Conservation (phyloP, 2,329 filamentous ascomycete species). For the Arthrobotrys pseudoclavata region DNA sequence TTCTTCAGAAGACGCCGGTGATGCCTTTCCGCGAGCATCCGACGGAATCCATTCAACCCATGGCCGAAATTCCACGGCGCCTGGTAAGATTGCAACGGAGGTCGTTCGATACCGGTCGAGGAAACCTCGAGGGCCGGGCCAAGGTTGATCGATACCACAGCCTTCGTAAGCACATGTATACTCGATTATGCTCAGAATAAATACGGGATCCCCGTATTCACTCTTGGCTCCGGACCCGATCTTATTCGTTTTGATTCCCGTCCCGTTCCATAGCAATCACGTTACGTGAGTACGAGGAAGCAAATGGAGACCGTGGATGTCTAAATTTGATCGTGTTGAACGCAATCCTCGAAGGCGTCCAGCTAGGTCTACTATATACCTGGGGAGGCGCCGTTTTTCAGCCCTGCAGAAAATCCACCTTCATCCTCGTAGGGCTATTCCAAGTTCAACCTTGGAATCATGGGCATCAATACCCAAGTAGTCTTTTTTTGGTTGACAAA, state of each 20-base stretch:
- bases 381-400: neutral
- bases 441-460: slow-evolving; percentile 3
- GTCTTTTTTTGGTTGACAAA: no score
- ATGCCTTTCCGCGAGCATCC: slow-evolving; percentile 24
- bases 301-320: no score
- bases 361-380: no score
- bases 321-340: neutral
- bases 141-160: neutral
- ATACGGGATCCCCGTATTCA: neutral
- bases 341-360: no score
- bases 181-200: neutral
- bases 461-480: no score
- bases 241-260: no score
- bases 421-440: slow-evolving; percentile 26
- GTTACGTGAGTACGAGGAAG: no score
- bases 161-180: neutral
- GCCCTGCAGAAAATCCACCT: slow-evolving; percentile 5
- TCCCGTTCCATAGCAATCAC: no score
- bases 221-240: no score
- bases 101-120: slow-evolving; percentile 7
- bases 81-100: slow-evolving; percentile 7
- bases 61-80: slow-evolving; percentile 15
- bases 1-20: neutral
- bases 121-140: neutral
- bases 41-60: slow-evolving; percentile 15